Base-by-base conservation (phyloP, 371 early-diverging fungal genomes). In the Aphelidium insulamus region DNA sequence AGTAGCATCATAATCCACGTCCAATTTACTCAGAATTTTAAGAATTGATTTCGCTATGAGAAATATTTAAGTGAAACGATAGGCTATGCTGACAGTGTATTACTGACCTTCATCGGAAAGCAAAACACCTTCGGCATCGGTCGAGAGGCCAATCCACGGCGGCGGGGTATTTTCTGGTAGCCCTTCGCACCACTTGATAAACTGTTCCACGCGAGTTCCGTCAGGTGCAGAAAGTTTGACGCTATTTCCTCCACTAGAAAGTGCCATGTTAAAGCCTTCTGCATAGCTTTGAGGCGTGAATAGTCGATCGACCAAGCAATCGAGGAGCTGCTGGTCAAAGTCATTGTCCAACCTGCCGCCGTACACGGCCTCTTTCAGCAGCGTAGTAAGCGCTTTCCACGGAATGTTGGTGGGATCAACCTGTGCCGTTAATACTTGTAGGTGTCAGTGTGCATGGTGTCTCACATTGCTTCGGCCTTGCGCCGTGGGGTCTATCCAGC, bases 271-370 rank as follows among this genome's bases (percentile, higher is more conserved):
- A 16, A 72, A 41, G 38, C 85, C 78, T n/a, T n/a, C n/a, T n/a
- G n/a, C n/a, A 34, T 74, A 97, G 30, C 77, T 68, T 31, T 61
- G 62, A n/a, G 87, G 63, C 0, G 54, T 51, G 54, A 97, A 88
- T 34, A 88, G 52, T 1, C 64, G 49, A 26, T 72, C 62, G 8
- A 94, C 82, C 52, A 97, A 85, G n/a, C 77, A 72, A 25, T 82
- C 75, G 27, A 97, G 54, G 16, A 90, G 45, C 11, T 57, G 62
- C 40, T 87, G 86, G 54, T 97, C 97, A 32, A 66, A 75, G 18
- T 72, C 83, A 36, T 70, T 82, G 51, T 95, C 97, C 39, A 97
- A 77, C 38, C 88, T 77, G 26, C 91, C 92, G 47, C 97, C 97
- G 41, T 95, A 95, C 27, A 94, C 80, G 8, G 79, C 76, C 45